These are phyloP conservation scores for Ormosia semicastrata DNA, from an alignment of 306 rosid genomes.

Conservation along the genomic window DNA sequence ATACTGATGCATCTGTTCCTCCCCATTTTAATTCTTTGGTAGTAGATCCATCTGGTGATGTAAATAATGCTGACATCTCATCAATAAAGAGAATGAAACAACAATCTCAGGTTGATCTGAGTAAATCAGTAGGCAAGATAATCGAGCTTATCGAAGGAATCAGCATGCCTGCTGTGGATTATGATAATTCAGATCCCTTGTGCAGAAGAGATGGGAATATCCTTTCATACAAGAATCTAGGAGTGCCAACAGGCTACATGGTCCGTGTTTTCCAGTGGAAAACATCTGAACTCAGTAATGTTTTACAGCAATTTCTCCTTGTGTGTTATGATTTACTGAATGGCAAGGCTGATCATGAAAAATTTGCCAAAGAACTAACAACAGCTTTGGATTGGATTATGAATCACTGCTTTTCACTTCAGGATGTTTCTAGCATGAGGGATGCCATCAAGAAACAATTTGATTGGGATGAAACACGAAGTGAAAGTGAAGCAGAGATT, in stretches of 20 bases:
- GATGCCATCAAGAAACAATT: conserved; percentile 76
- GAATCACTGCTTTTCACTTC: conserved; percentile 89
- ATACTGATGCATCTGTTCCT: conserved; percentile 34
- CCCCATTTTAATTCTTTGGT: conserved; percentile 4
- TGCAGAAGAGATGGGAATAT: conserved; percentile 36
- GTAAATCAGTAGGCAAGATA: conserved; percentile 59
- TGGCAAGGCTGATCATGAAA: conserved; percentile 58
- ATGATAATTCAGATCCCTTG: conserved; percentile 36
- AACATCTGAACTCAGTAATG: conserved; percentile 58
- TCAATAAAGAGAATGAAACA: conserved; percentile 28
- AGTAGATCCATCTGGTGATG: conserved; percentile 34
- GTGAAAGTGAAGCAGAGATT: conserved; percentile 72
- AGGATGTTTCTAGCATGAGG: conserved; percentile 89
- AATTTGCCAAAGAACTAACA: conserved; percentile 51
- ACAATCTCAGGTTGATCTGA: conserved; percentile 40
- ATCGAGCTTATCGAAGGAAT: conserved; percentile 87
- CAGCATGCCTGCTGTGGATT: conserved; percentile 50
- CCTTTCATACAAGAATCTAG: conserved; percentile 38
- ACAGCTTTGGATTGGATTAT: conserved; percentile 82
- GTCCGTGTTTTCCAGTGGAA: conserved; percentile 94
- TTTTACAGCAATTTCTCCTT: conserved; percentile 61
- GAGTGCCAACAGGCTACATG: conserved; percentile 59
- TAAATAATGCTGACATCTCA: conserved; percentile 24
- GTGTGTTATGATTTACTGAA: conserved; percentile 66
- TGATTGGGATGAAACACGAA: conserved; percentile 84